Evolutionary conservation across 2,329 filamentous ascomycete species (phyloP), one percentile per base, ranked within the genome.

Genomic region (Didymellaceae sp.): DNA sequence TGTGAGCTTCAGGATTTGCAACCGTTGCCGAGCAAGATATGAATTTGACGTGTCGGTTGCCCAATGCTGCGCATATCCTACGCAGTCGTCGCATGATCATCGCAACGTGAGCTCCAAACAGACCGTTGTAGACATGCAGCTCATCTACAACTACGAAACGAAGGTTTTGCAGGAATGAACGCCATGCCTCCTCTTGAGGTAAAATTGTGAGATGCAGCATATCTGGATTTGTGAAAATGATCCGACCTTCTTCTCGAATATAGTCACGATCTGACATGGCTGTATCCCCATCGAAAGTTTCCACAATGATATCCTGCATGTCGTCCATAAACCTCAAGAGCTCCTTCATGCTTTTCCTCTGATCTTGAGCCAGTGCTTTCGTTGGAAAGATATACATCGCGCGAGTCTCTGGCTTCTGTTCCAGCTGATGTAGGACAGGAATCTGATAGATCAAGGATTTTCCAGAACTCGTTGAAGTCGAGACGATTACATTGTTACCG

Each of bases 371-470:
- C 13, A 99, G 77, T 1, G 94, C 94, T 74, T 99, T 99, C 0
- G 94, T 99, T 0, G 94, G 94, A 54, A 99, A 99, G 26, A 99
- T 96, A 70, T 97, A 97, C 86, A 99, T 91, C 2, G 94, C 94
- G 62, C 94, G 81, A 7, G 90, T 89, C 47, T 86, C 80, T 2
- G 74, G 77, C 63, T 97, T 89, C 43, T 84, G 79, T 71, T 99
- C 93, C 2, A 99, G 77, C 40, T 90, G 88, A 67, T 96, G 86
- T 9, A 99, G 76, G 34, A 99, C 91, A 0, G 94, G 94, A 13
- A 99, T 82, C 66, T 99, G 94, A 67, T 97, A 99, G 54, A 99
- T 97, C n/a, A 99, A 77, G 5, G 91, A 97, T 73, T 99, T 99
- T 9, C 94, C 94, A 1, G 94, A 99, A 67, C 90, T 96, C 0